Base-by-base conservation (phyloP, 1,284 basidiomycete genomes). In the Boletus mariae region DNA sequence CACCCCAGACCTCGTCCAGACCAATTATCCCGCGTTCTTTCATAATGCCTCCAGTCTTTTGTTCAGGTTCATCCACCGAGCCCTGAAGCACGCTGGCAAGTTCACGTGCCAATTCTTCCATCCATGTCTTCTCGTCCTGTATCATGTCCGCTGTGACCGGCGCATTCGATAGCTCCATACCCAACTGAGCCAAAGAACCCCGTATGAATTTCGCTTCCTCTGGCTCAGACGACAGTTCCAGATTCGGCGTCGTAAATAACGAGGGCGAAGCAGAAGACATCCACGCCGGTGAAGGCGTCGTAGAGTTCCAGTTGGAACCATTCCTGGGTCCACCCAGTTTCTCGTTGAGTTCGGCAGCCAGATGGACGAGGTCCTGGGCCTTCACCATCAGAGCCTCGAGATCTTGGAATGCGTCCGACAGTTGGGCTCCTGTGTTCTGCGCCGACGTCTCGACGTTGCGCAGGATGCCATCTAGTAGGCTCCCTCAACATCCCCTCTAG, bases 1-100 rank as follows among this genome's bases (percentile, higher is more conserved):
- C 82, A 42, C 94, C 94, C 96, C 96, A 99, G 0, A 94, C 89
- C 69, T 98, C 94, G 68, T 99, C 96, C 17, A 98, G 75, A 0
- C 88, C 91, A 23, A 98, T 79, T 15, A 98, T 80, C 0, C 92
- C 94, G 42, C 87, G 78, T 34, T 76, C 73, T 56, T 75, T 76
- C 85, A 90, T 86, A 61, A 87, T 74, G 10, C 86, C 83, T 2
- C 74, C 71, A 9, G 52, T 42, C 48, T 45, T 58, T 45, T 49
- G 54, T 15, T 53, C 59, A 0, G 47, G 25, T 44, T 59, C 59
- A 32, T 53, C 54, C 28, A 55, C 52, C 4, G 66, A 66, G 13
- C 84, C 83, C 59, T 87, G 80, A 13, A 98, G 75, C 2, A 98
- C 75, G 1, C 79, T 73, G 0, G 84, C 87, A 1, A 99, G 79